Evolutionary conservation across 2,329 filamentous ascomycete genomes (phyloP), one percentile per base, ranked within the genome.

Genomic region (Colletotrichum sp.): DNA sequence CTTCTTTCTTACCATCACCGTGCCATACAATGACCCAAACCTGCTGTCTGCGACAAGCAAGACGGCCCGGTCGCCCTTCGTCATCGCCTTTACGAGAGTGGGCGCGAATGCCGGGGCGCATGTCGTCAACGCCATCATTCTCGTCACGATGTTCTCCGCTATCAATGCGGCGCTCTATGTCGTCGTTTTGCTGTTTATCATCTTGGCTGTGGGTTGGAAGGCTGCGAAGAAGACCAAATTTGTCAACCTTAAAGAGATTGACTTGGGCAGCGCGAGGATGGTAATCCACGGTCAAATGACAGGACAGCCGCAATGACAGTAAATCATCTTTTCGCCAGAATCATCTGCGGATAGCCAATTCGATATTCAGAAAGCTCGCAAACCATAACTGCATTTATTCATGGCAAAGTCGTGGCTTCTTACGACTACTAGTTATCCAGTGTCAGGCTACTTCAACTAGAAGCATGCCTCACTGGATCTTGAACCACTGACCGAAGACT

Each of bases 61-160:
- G 15, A 66, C 69, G 85, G 87, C 5, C 82, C 88, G 13, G 85
- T 86, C 86, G 2, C 86, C 87, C 0, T 86, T 89, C 76, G 88
- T 86, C 0, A 85, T 89, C 58, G 86, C 86, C 0, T 85, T 90
- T 21, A 83, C 85, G 11, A 86, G 86, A 36, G 89, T 88, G 2
- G 88, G 88, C 0, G 89, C 87, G 81, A 79, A 87, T 62, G 86
- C 86, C 2, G 88, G 87, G 2, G 87, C 87, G 3, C 84, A 90
- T 74, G 83, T 90, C 2, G 88, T 90, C 82, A 90, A 90, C 73
- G 87, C 84, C 11, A 82, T 89, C 68, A 88, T 88, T 73, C 83
- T 91, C 57, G 83, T 88, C n/a, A 87, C 88, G 34, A 86, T 90
- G 24, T 83, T 88, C 58, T 86, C 83, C 0, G 86, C 87, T 4